Evolutionary conservation across 805 yeast genomes (phyloP).

Genomic region (Candida morakotiae): DNA sequence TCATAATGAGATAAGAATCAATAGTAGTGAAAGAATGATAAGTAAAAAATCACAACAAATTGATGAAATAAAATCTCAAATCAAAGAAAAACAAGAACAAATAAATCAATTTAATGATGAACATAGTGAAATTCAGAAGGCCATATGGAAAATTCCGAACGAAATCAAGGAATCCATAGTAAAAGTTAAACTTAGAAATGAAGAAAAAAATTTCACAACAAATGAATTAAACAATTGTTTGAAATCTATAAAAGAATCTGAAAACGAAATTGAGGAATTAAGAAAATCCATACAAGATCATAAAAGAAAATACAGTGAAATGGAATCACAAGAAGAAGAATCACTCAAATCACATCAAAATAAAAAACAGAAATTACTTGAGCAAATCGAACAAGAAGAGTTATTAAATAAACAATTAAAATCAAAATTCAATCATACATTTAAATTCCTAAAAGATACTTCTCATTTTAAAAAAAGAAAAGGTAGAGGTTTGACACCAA

Average conservation of each 20-base stretch:
- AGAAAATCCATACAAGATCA: slow-evolving; percentile 15
- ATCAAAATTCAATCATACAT: slow-evolving; percentile 26
- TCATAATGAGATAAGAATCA: slow-evolving; percentile 33
- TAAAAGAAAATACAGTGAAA: slow-evolving; percentile 17
- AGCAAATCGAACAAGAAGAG: slow-evolving; percentile 20
- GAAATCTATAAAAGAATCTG: slow-evolving; percentile 45
- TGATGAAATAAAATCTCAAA: slow-evolving; percentile 17
- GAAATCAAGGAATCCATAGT: slow-evolving; percentile 41
- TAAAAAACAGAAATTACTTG: slow-evolving; percentile 16
- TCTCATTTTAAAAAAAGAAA: slow-evolving; percentile 40
- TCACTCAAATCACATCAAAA: slow-evolving; percentile 16
- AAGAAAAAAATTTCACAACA: slow-evolving; percentile 63
- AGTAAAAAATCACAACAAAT: slow-evolving; percentile 29
- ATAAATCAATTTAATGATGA: slow-evolving; percentile 19
- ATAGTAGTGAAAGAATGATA: slow-evolving; percentile 27
- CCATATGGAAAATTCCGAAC: slow-evolving; percentile 44
- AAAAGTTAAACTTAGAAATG: slow-evolving; percentile 42
- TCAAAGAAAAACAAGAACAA: slow-evolving; percentile 24
- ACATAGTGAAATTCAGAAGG: slow-evolving; percentile 34
- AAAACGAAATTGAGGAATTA: slow-evolving; percentile 21
- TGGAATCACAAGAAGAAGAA: slow-evolving; percentile 20
- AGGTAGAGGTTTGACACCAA: slow-evolving; percentile 37
- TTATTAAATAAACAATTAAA: slow-evolving; percentile 20
- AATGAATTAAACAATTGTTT: slow-evolving; percentile 54
- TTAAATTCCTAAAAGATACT: slow-evolving; percentile 34